Evolutionary conservation across 148 eudicot genomes (phyloP).

Genomic region (Fagopyrum homotropicum): DNA sequence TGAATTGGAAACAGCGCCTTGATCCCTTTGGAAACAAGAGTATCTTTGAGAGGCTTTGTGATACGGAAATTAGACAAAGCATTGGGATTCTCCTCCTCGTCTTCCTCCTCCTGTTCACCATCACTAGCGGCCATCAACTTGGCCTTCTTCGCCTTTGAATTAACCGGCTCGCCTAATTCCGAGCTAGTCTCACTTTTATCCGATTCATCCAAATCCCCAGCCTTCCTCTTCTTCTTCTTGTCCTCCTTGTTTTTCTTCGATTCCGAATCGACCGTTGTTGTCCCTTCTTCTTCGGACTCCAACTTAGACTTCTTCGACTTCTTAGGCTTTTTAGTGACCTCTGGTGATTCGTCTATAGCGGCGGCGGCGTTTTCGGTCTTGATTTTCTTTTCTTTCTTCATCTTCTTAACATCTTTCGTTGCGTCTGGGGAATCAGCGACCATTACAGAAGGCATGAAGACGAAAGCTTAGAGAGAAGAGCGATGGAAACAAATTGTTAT

Average conservation of each 20-base stretch:
- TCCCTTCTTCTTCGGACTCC: constrained; percentile 6
- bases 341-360: constrained; percentile 9
- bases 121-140: constrained; percentile 9
- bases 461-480: constrained; percentile 10
- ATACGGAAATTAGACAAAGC: constrained; percentile 62
- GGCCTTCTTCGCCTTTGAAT: constrained; percentile 20
- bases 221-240: constrained; percentile 42
- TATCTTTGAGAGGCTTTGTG: constrained; percentile 53
- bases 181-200: constrained; percentile 41
- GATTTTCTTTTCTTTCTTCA: constrained; percentile 30
- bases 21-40: constrained; percentile 60
- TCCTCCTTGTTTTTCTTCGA: constrained; percentile 21
- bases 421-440: constrained; percentile 24
- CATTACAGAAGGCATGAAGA: constrained; percentile 39
- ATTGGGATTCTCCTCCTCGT: constrained; percentile 41
- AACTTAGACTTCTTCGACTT: constrained; percentile 25
- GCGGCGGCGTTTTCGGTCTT: constrained; percentile 8
- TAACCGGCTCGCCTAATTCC: constrained; percentile 44
- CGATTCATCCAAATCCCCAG: constrained; percentile 25
- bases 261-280: not conserved
- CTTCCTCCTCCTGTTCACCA: constrained; percentile 26
- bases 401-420: constrained; percentile 19
- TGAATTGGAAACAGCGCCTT: constrained; percentile 81
- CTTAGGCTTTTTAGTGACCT: constrained; percentile 21
- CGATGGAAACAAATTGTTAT: not conserved